Base-by-base conservation (phyloP, 208 protist genomes). In the Trypanosoma congolense region DNA sequence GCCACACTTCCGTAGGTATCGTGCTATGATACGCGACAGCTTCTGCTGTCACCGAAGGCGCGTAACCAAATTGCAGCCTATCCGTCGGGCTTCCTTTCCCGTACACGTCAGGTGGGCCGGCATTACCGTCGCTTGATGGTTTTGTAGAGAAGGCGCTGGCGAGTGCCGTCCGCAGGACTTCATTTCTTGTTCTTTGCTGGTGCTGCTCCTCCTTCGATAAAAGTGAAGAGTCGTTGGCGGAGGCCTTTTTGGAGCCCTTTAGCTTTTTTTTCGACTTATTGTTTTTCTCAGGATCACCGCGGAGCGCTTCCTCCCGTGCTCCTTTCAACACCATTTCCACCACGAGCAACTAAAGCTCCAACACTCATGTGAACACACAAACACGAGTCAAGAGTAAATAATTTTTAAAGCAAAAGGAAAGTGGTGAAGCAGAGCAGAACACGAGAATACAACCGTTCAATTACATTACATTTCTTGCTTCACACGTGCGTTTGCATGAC, bases 41-140 rank as follows among this genome's bases (percentile, higher is more conserved):
- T 73, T 93, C 87, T 19, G 77, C 87, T 2, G 68, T 43, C 28
- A 77, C 64, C 5, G 83, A 46, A 10, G 87, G 87, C 9, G 77
- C 63, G 61, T 93, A 93, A 48, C 87, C 87, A 43, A 93, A 93
- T 67, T 93, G 87, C 31, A 93, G 67, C 5, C 87, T 71, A 56
- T 93, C 87, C 26, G 87, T 90, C 6, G 87, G 75, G 9, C 55
- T 59, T 24, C 83, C 82, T 41, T 76, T 90, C 22, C 87, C 87
- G 73, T 93, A 93, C 19, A 46, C 54, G 48, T 93, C 87, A 3
- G 82, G 42, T 16, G 38, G 49, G 2, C 9, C 29, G 56, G 14
- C 33, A 18, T 43, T 21, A 4, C 22, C 47, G 28, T 31, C 31
- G 42, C 35, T 51, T 3, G 48, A 29, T 38, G 12, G 9, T 12